These are phyloP conservation scores for Crataegus laevigata DNA, from an alignment of 306 rosid genomes.

Conservation along the genomic window DNA sequence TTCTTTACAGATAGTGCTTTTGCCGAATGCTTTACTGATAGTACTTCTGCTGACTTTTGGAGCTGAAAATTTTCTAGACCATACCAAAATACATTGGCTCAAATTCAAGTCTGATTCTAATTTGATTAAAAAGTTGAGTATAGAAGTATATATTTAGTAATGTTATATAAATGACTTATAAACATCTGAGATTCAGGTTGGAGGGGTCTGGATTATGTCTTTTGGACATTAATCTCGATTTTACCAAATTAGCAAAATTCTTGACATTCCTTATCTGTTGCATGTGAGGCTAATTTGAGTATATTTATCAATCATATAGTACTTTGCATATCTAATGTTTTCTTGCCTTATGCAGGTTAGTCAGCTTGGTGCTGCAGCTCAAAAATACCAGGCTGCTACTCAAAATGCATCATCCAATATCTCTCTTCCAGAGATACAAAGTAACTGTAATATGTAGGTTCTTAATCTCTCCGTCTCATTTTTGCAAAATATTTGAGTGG, in stretches of 20 bases:
- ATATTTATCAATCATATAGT: background rate
- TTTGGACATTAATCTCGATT: background rate
- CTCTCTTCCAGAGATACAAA: constrained; percentile 88
- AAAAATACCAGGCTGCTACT: constrained; percentile 85
- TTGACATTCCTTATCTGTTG: background rate
- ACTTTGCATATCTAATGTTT: constrained; percentile 8
- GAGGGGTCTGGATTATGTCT: background rate
- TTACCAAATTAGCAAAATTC: background rate
- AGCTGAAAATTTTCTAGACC: background rate
- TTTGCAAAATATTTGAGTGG: background rate
- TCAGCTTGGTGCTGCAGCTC: constrained; percentile 94
- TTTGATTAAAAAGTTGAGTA: background rate
- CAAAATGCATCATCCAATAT: constrained; percentile 82
- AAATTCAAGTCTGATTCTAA: background rate
- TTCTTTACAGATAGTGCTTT: too few relatives aligned
- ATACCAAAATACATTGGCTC: background rate
- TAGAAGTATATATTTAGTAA: background rate
- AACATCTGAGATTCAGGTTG: background rate
- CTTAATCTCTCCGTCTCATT: background rate
- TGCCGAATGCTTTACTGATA: too few relatives aligned
- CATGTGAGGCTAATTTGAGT: background rate
- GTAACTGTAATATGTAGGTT: constrained; percentile 85
- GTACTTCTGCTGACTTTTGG: background rate
- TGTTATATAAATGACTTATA: background rate
- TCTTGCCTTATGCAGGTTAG: constrained; percentile 54